A percentile compares a stretch with the other conserved stretches of the same genome.
Conservation (phyloP, 1,284 basidiomycete species). For the Hortiboletus rubellus region DNA sequence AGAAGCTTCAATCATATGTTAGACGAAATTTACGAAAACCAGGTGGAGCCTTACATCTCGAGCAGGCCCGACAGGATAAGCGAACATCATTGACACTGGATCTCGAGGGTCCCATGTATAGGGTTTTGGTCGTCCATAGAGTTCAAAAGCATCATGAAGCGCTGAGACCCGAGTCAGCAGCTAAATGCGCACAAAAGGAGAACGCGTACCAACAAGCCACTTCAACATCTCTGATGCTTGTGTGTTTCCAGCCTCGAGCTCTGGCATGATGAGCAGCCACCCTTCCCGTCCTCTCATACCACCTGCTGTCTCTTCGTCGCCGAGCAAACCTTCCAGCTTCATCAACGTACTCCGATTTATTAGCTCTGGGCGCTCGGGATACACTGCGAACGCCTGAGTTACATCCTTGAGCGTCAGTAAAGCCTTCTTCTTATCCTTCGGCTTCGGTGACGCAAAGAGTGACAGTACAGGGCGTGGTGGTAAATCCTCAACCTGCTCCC, state of each 20-base stretch:
- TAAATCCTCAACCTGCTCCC: constrained; percentile 37
- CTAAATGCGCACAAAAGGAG: constrained; percentile 2
- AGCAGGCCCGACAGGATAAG: constrained; percentile 73
- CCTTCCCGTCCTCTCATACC: constrained; percentile 66
- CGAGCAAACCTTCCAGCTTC: constrained; percentile 82
- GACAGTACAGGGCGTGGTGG: constrained; percentile 43
- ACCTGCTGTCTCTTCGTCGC: constrained; percentile 71
- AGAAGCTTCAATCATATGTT: constrained; percentile 54
- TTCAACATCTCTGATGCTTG: constrained; percentile 81
- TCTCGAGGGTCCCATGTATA: constrained; percentile 90
- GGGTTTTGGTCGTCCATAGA: constrained; percentile 81
- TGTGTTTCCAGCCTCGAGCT: constrained; percentile 52
- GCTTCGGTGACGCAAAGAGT: constrained; percentile 60
- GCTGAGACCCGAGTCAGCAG: constrained; percentile 42
- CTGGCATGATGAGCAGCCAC: constrained; percentile 88
- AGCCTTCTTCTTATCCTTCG: constrained; percentile 69
- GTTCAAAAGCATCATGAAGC: constrained; percentile 82
- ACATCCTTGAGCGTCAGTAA: constrained; percentile 58
- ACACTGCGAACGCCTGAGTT: constrained; percentile 83
- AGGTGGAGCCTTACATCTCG: constrained; percentile 60
- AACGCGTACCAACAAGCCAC: constrained; percentile 81
- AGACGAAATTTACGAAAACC: constrained; percentile 8
- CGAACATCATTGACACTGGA: constrained; percentile 75
- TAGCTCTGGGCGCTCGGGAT: constrained; percentile 91
- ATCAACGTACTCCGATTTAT: constrained; percentile 85